phyloP scores from a whole-genome alignment of 2,329 filamentous ascomycete genomes.

The Ceratocystis diversiconidia region DNA sequence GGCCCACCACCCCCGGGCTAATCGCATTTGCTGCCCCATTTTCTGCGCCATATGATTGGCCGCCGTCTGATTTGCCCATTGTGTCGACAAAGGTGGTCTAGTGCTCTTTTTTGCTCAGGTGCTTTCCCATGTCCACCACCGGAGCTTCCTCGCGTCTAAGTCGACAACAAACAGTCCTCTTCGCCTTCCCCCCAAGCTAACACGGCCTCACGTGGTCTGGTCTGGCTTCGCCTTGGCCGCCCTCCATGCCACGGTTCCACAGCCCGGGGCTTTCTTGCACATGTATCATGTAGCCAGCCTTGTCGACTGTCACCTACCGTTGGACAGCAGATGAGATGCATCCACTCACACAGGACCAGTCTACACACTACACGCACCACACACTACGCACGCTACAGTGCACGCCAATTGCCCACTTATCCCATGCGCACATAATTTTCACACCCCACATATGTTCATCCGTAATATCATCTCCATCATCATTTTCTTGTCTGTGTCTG shows the following conservation, averaged over 20 bases:
- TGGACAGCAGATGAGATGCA: background rate
- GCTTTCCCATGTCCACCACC: background rate
- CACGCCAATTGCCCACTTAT: background rate
- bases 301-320: background rate
- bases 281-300: conserved; percentile 4
- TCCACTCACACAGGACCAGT: background rate
- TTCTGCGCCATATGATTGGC: background rate
- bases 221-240: background rate
- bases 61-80: background rate
- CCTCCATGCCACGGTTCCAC: background rate
- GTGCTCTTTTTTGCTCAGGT: background rate
- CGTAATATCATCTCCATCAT: too few relatives aligned
- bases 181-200: background rate
- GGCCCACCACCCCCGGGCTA: background rate
- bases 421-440: background rate
- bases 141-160: background rate
- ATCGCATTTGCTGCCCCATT: background rate
- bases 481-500: too few relatives aligned
- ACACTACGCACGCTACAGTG: background rate
- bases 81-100: background rate
- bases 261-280: background rate
- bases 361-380: background rate
- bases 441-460: too few relatives aligned
- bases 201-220: background rate
- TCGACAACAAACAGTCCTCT: background rate